Base-by-base conservation (phyloP, 495 filamentous ascomycete genomes). In the Aspergillus sclerotioniger region DNA sequence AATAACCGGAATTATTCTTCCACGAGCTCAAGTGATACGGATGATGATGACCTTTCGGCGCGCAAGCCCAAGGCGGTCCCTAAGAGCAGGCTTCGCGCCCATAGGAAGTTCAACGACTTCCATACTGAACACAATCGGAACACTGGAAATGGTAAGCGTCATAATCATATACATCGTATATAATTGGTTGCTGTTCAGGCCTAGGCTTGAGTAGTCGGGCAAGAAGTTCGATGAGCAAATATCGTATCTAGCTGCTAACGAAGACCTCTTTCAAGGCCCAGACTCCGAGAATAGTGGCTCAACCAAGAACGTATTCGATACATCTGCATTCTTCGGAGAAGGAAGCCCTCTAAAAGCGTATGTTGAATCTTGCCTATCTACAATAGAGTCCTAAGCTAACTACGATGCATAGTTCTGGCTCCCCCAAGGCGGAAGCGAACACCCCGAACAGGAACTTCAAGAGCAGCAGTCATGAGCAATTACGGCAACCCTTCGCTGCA, bases 401-500 rank as follows among this genome's bases (percentile, higher is more conserved):
- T 20, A 7, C 8, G 3, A n/a, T 20, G n/a, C 19, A 41, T 10
- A 50, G 47, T 16, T 13, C 28, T n/a, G 15, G 43, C 5, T 3
- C 25, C 25, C 25, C 25, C 9, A 43, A 21, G 3, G 39, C 56
- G 32, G 50, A 32, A 43, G 53, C 44, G 29, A 57, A 16, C 62
- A 54, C 33, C 7, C 61, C 53, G 49, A 61, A 63, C 51, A 48
- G 63, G 10, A 51, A 60, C 17, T 71, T 67, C 28, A 72, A 64
- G 28, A 84, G 81, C 51, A 81, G 77, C 48, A 91, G 86, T 65
- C 78, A 85, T 32, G 89, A 91, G 62, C 85, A 86, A 59, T 87
- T 96, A 70, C 90, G 90, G 63, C 91, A 87, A 31, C 85, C 81
- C 48, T 90, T 89, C 65, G 83, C 82, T 10, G 79, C 85, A 0